Evolutionary conservation across 305 asterid genomes (phyloP).

Genomic region (Caryopteris hybrid): DNA sequence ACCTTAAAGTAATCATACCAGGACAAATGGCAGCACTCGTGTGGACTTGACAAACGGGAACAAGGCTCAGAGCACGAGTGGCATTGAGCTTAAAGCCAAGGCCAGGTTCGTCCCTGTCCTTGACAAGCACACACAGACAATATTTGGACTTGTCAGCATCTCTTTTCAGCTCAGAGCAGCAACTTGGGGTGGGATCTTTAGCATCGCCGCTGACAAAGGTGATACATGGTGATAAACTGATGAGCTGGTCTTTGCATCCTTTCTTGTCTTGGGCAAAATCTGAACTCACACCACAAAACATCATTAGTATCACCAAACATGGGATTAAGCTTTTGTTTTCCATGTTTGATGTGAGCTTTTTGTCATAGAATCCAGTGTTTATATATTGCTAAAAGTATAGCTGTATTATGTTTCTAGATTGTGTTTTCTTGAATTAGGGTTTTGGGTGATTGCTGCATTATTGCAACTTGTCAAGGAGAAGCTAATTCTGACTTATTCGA

Average conservation of each 20-base stretch:
- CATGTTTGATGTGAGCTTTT: background rate
- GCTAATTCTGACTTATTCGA: background rate
- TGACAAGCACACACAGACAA: slow-evolving; percentile 40
- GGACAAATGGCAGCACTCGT: slow-evolving; percentile 26
- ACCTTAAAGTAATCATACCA: no score
- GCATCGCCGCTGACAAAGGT: slow-evolving; percentile 30
- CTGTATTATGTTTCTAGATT: background rate
- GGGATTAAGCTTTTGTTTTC: background rate
- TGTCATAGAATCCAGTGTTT: background rate
- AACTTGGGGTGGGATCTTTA: slow-evolving; percentile 28
- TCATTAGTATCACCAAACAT: slow-evolving; percentile 9
- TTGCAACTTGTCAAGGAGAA: background rate
- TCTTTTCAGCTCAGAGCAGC: slow-evolving; percentile 34
- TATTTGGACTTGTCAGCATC: slow-evolving; percentile 19
- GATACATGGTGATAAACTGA: slow-evolving; percentile 31
- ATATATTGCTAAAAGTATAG: background rate
- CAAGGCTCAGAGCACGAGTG: slow-evolving; percentile 40
- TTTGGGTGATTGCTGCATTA: background rate
- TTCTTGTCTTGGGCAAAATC: slow-evolving; percentile 36
- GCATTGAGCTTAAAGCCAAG: slow-evolving; percentile 40
- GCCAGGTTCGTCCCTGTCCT: slow-evolving; percentile 35
- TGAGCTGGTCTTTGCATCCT: slow-evolving; percentile 31
- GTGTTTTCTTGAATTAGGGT: slow-evolving; percentile 12
- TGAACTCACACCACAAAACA: slow-evolving; percentile 20
- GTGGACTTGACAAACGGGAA: slow-evolving; percentile 21